Conservation (phyloP, 2,329 filamentous ascomycete species). For the Meredithiella fracta region DNA sequence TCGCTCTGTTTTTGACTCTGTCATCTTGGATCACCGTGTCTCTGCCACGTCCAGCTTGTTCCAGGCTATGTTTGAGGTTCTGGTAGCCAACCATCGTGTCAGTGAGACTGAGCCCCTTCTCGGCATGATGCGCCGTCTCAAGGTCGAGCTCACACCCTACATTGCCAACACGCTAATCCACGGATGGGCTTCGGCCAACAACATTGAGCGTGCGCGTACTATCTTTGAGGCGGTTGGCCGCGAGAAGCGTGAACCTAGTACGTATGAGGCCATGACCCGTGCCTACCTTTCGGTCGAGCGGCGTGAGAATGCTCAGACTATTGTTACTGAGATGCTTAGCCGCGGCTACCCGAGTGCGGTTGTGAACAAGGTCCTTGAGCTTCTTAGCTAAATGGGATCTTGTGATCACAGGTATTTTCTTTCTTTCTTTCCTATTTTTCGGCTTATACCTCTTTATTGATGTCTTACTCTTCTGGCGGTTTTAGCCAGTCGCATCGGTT, state of each 20-base stretch:
- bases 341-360: conserved; percentile 86
- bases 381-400: conserved; percentile 33
- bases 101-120: conserved; percentile 59
- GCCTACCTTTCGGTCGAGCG: conserved; percentile 78
- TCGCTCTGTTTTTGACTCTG: conserved; percentile 62
- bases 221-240: conserved; percentile 68
- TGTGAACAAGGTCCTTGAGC: conserved; percentile 80
- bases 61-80: conserved; percentile 90
- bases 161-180: conserved; percentile 98
- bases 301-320: conserved; percentile 54
- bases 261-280: conserved; percentile 95
- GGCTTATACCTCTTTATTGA: not conserved
- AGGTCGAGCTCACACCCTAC: conserved; percentile 82
- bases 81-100: conserved; percentile 88
- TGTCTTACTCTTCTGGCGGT: not conserved
- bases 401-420: not conserved
- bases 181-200: conserved; percentile 75
- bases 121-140: conserved; percentile 52
- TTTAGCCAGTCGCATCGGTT: not conserved
- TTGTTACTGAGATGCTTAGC: conserved; percentile 79
- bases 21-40: conserved; percentile 51
- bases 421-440: conserved; percentile 1
- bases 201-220: conserved; percentile 59
- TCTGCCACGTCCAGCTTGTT: conserved; percentile 72
- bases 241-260: conserved; percentile 81